phyloP scores from a whole-genome alignment of 108 stramenopile genomes.

The Stephanodiscus triporus region DNA sequence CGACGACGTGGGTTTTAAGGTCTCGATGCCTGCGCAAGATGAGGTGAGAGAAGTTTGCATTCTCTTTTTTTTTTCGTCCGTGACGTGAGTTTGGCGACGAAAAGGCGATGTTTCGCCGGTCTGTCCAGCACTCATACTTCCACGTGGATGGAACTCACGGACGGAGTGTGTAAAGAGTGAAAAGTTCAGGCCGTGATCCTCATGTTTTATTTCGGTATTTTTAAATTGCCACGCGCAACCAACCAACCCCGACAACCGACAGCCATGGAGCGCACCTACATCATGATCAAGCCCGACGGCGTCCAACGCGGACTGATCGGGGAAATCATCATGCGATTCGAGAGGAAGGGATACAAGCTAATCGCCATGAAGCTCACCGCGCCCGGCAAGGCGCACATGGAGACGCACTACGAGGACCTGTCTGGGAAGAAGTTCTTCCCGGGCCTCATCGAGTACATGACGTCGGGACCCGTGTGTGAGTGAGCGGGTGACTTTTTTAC shows the following conservation, averaged over 20 bases:
- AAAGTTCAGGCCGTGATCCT: no score
- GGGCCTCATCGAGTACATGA: slow-evolving; percentile 96
- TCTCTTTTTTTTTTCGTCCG: neutral
- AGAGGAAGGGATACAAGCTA: slow-evolving; percentile 97
- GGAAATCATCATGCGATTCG: slow-evolving; percentile 97
- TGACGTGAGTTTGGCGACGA: no score
- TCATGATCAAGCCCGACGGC: slow-evolving; percentile 98
- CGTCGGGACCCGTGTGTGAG: slow-evolving; percentile 90
- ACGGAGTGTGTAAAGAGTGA: no score
- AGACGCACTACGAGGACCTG: slow-evolving; percentile 96
- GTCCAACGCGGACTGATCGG: slow-evolving; percentile 98
- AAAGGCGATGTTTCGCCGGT: no score
- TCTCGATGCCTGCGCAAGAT: no score
- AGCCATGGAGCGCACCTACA: slow-evolving; percentile 58
- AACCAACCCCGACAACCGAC: no score
- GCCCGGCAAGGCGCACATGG: slow-evolving; percentile 88
- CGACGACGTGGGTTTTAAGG: no score
- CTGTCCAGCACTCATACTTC: no score
- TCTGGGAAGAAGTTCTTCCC: slow-evolving; percentile 96
- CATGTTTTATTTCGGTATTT: no score
- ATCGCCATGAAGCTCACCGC: slow-evolving; percentile 93
- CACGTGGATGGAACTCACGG: no score
- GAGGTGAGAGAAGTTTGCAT: no score
- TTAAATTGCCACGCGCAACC: no score
- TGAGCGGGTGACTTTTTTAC: neutral